Evolutionary conservation across 352 stramenopile species (phyloP).

Genomic region (Globisporangium apiculatum): DNA sequence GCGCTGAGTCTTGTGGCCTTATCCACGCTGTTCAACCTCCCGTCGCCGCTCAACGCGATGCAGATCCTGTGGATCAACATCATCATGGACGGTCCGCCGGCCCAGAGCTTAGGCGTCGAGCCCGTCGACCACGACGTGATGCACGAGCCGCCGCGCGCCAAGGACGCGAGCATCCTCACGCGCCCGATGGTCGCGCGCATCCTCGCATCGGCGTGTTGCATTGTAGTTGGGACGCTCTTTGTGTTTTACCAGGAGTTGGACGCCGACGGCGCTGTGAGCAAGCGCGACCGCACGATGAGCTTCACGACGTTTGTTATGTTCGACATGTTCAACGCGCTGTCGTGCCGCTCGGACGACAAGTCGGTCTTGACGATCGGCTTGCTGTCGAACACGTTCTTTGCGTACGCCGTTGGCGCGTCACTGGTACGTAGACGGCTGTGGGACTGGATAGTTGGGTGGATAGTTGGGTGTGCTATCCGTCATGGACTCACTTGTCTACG

Average conservation of each 20-base stretch:
- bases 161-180: slow-evolving; percentile 79
- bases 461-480: no score
- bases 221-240: slow-evolving; percentile 72
- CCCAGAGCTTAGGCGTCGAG: slow-evolving; percentile 82
- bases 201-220: slow-evolving; percentile 62
- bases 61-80: slow-evolving; percentile 98
- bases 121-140: slow-evolving; percentile 81
- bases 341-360: slow-evolving; percentile 92
- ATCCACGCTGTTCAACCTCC: slow-evolving; percentile 55
- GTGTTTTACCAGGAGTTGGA: slow-evolving; percentile 83
- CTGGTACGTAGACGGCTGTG: slow-evolving; percentile 34
- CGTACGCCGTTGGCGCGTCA: slow-evolving; percentile 89
- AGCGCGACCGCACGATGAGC: slow-evolving; percentile 96
- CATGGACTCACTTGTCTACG: background rate
- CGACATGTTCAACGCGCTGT: slow-evolving; percentile 97
- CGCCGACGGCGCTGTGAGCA: slow-evolving; percentile 87
- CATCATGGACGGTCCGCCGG: slow-evolving; percentile 93
- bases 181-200: slow-evolving; percentile 59
- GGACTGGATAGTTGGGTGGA: no score
- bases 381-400: slow-evolving; percentile 92
- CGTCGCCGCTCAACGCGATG: slow-evolving; percentile 89
- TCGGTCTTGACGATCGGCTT: slow-evolving; percentile 91
- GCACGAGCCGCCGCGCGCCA: slow-evolving; percentile 74
- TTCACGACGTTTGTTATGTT: slow-evolving; percentile 99
- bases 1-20: slow-evolving; percentile 82